These are phyloP conservation scores for Ascocoryne sarcoides DNA, from an alignment of 2,329 filamentous ascomycete species.

Conservation along the genomic window DNA sequence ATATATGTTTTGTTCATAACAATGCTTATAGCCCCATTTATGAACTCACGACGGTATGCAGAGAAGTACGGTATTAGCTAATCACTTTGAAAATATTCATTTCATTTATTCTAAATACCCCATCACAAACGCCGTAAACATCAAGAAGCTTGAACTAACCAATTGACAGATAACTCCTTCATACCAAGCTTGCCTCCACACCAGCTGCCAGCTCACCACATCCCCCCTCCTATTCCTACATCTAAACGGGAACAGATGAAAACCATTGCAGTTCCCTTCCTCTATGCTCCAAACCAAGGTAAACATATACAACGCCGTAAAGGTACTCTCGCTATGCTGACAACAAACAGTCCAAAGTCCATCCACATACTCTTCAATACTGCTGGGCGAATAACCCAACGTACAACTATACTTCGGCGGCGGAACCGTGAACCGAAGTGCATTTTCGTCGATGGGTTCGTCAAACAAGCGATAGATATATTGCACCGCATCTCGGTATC, in stretches of 20 bases:
- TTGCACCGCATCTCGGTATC: constrained; percentile 1
- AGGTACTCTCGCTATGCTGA: neutral
- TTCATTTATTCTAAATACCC: constrained; percentile 1
- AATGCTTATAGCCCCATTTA: too few species aligned
- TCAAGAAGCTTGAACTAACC: neutral
- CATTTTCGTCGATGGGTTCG: neutral
- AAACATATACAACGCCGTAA: constrained; percentile 2
- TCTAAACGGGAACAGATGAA: constrained; percentile 1
- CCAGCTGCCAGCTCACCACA: neutral
- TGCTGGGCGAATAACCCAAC: neutral
- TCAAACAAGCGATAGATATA: constrained; percentile 1
- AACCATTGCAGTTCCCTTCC: constrained; percentile 1
- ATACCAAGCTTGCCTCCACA: constrained; percentile 4
- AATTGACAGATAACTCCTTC: neutral
- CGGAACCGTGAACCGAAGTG: neutral
- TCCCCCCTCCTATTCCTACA: neutral
- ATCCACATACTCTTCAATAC: constrained; percentile 1
- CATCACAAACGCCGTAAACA: constrained; percentile 1
- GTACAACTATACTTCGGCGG: neutral
- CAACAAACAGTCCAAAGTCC: neutral
- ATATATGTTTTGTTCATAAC: too few species aligned
- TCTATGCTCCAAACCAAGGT: neutral
- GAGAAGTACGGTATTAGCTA: too few species aligned
- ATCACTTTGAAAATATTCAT: too few species aligned
- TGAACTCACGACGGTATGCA: too few species aligned